Percentiles rank a stretch among this genome's conserved stretches.
These are phyloP conservation scores for Casuarina equisetifolia DNA, from an alignment of 306 rosid species.

Conservation along the genomic window DNA sequence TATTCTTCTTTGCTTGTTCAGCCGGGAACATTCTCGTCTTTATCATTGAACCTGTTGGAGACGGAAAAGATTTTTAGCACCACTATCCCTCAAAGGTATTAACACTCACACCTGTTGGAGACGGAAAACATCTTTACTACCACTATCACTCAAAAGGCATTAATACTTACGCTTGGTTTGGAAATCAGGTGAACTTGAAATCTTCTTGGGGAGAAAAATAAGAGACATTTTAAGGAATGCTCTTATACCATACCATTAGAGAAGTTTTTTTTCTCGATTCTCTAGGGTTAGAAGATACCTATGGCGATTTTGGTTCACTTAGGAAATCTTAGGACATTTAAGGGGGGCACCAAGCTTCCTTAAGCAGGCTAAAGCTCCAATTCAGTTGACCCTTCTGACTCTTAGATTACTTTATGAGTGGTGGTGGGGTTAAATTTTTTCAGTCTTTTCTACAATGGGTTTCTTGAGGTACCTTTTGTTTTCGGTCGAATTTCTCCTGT, in stretches of 20 bases:
- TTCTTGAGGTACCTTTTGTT: neutral
- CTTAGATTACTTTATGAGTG: neutral
- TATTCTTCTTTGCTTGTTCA: neutral
- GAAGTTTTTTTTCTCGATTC: too few relatives aligned
- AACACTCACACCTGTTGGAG: too few relatives aligned
- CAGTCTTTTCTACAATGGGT: neutral
- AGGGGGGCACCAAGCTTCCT: neutral
- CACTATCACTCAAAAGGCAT: too few relatives aligned
- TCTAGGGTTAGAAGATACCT: too few relatives aligned
- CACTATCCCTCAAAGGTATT: too few relatives aligned
- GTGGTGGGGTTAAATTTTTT: neutral
- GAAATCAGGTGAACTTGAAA: too few relatives aligned
- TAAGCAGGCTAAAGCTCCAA: neutral
- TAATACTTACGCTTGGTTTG: too few relatives aligned
- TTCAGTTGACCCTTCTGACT: neutral
- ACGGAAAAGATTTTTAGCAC: too few relatives aligned
- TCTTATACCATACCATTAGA: too few relatives aligned
- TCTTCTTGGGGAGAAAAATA: too few relatives aligned
- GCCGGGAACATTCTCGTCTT: neutral
- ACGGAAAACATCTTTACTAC: too few relatives aligned
- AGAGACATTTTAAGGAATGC: too few relatives aligned
- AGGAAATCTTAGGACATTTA: neutral
- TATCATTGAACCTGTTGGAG: neutral
- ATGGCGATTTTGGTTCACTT: neutral
- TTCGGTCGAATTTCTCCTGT: neutral